A percentile compares a stretch with the other conserved stretches of the same genome.
These are phyloP conservation scores for Rhizophagus prolifer DNA, from an alignment of 192 early-diverging fungal genomes.

Conservation along the genomic window DNA sequence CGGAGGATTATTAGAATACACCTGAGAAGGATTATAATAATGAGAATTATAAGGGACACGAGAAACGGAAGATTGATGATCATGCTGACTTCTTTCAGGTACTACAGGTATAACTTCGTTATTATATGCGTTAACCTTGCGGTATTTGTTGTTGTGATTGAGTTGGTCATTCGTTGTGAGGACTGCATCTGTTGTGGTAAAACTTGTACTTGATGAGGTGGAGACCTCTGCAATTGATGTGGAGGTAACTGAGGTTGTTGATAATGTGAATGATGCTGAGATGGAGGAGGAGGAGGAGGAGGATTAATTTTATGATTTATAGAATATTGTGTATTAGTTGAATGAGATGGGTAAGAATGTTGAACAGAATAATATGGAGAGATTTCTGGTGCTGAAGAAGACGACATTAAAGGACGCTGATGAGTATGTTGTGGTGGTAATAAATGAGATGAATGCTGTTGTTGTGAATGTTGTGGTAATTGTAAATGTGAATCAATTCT, in stretches of 20 bases:
- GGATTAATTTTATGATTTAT: neutral
- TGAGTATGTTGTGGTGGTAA: neutral
- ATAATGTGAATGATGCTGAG: neutral
- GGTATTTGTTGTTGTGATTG: neutral
- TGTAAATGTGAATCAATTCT: neutral
- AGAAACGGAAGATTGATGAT: neutral
- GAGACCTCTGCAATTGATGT: neutral
- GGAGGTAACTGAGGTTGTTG: neutral
- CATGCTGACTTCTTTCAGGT: conserved; percentile 11
- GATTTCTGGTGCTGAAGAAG: neutral
- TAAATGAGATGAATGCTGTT: neutral
- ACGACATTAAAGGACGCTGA: neutral
- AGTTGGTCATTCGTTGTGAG: neutral
- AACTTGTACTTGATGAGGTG: neutral
- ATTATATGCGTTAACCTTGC: conserved; percentile 3
- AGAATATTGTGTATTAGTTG: neutral
- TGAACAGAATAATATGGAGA: neutral
- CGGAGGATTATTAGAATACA: neutral
- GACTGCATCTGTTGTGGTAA: neutral
- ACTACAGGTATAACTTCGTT: neutral
- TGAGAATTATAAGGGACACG: neutral
- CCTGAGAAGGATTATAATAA: neutral
- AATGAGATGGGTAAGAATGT: neutral
- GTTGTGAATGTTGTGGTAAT: neutral
- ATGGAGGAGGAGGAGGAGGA: too few species aligned